Percentiles rank a stretch among this genome's conserved stretches.
These are phyloP conservation scores for Knoxdaviesia proteae DNA, from an alignment of 2,329 filamentous ascomycete genomes.

Conservation along the genomic window DNA sequence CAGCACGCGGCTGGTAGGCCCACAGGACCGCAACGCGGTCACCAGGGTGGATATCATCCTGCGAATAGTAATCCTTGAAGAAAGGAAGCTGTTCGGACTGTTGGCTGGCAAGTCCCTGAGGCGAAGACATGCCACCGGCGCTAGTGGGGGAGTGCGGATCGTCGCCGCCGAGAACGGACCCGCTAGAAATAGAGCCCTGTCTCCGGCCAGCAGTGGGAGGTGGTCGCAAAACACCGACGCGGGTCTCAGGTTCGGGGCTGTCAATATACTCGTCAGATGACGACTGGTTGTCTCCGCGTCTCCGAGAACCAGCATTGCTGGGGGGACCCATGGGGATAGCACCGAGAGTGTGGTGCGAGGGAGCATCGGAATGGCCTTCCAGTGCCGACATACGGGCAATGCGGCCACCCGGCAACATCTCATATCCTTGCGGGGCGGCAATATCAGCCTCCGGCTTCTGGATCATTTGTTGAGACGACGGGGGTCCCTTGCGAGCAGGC, in stretches of 20 bases:
- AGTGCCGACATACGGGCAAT: slow-evolving; percentile 92
- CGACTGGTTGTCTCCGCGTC: slow-evolving; percentile 32
- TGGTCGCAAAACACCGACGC: slow-evolving; percentile 32
- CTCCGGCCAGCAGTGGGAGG: slow-evolving; percentile 42
- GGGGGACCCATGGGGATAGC: slow-evolving; percentile 12
- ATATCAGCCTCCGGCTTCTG: slow-evolving; percentile 4
- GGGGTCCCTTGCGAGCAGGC: slow-evolving; percentile 34
- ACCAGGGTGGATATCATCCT: slow-evolving; percentile 82
- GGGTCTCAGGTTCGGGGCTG: slow-evolving; percentile 49
- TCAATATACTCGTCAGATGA: slow-evolving; percentile 54
- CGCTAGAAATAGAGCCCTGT: slow-evolving; percentile 76
- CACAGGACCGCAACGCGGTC: slow-evolving; percentile 82
- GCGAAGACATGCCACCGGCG: slow-evolving; percentile 60
- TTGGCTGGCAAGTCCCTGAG: slow-evolving; percentile 62
- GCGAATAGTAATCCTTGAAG: slow-evolving; percentile 98
- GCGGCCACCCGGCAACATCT: slow-evolving; percentile 65
- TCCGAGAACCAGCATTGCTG: slow-evolving; percentile 3
- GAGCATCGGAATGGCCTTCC: slow-evolving; percentile 49
- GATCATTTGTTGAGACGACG: slow-evolving; percentile 17
- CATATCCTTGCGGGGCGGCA: slow-evolving; percentile 33
- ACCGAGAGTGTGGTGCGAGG: slow-evolving; percentile 27
- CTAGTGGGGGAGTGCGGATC: slow-evolving; percentile 56
- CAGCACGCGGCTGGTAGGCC: slow-evolving; percentile 88
- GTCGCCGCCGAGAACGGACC: slow-evolving; percentile 50
- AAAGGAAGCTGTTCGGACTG: slow-evolving; percentile 90